Evolutionary conservation across 441 rosid species (phyloP), one percentile per base, ranked within the genome.

Genomic region (Pelargonium australe): DNA sequence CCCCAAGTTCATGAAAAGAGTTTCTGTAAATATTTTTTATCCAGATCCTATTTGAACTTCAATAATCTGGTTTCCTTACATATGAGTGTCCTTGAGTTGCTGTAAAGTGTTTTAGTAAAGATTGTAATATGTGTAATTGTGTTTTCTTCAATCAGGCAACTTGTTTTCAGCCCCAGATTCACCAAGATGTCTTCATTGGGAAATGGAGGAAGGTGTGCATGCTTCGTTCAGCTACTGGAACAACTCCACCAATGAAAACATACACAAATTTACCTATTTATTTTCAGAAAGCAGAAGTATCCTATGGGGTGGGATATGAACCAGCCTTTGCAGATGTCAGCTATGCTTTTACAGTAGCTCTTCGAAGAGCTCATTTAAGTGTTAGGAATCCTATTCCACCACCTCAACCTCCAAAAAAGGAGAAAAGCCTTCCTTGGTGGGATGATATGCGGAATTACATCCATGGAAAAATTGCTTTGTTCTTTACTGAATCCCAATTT

Each of bases 381-480:
- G 78, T 67, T 69, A 85, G 88, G 80, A 84, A 87, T 75, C 86
- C 93, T 75, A 83, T 80, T 77, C 83, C 76, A 10, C 83, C 75
- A 53, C 75, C 80, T 75, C 74, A 71, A 78, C 87, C 86, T 31
- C 78, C 85, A 34, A 96, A 93, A 82, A 96, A 89, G 62, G 99
- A 96, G 80, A 85, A 87, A 77, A 96, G 81, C 78, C 87, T 96
- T 70, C 97, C 99, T 0, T 96, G 99, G 99, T 96, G 99, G 99
- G 99, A 96, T 87, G 98, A 91, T 58, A 86, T 96, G 95, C 88
- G 98, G 80, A 86, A 93, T 76, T 96, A 89, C 80, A 82, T 91
- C 72, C 98, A 93, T 77, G 97, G 99, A 77, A 84, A 80, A 75
- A 80, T 84, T 65, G 74, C 86, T 58, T 78, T 96, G 68, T 78